Conservation (phyloP, 306 rosid genomes). For the Spatholobus suberectus region DNA sequence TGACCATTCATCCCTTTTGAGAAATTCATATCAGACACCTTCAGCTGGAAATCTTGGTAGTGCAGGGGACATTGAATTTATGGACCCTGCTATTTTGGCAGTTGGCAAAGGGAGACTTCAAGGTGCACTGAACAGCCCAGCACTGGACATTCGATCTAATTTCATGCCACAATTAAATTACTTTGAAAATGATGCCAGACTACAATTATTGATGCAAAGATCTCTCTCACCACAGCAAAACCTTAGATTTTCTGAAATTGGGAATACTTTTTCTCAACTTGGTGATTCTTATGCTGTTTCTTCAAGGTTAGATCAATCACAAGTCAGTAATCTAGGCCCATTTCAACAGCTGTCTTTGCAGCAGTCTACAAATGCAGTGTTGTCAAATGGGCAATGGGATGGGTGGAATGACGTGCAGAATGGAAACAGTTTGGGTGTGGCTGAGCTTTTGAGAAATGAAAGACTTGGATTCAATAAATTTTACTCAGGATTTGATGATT, state of each 20-base stretch:
- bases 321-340: slow-evolving; percentile 64
- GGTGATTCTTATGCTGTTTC: slow-evolving; percentile 85
- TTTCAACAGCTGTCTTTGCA: slow-evolving; percentile 80
- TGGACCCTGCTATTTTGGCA: slow-evolving; percentile 99
- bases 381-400: slow-evolving; percentile 94
- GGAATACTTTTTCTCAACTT: slow-evolving; percentile 73
- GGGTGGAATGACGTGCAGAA: slow-evolving; percentile 90
- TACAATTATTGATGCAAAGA: slow-evolving; percentile 90
- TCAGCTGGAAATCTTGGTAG: slow-evolving; percentile 63
- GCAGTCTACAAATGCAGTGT: slow-evolving; percentile 70
- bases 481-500: slow-evolving; percentile 83
- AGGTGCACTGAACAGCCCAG: slow-evolving; percentile 71
- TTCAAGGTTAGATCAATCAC: slow-evolving; percentile 89
- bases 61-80: slow-evolving; percentile 79
- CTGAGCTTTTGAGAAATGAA: slow-evolving; percentile 88
- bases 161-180: slow-evolving; percentile 67
- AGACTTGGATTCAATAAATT: slow-evolving; percentile 84
- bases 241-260: slow-evolving; percentile 70
- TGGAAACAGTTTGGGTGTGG: slow-evolving; percentile 70
- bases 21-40: slow-evolving; percentile 78
- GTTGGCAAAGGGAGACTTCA: slow-evolving; percentile 94
- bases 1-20: slow-evolving; percentile 66
- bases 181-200: slow-evolving; percentile 83
- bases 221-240: slow-evolving; percentile 79
- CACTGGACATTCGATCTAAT: slow-evolving; percentile 74